Base-by-base conservation (phyloP, 805 yeast genomes). In the Nakazawaea sp. region DNA sequence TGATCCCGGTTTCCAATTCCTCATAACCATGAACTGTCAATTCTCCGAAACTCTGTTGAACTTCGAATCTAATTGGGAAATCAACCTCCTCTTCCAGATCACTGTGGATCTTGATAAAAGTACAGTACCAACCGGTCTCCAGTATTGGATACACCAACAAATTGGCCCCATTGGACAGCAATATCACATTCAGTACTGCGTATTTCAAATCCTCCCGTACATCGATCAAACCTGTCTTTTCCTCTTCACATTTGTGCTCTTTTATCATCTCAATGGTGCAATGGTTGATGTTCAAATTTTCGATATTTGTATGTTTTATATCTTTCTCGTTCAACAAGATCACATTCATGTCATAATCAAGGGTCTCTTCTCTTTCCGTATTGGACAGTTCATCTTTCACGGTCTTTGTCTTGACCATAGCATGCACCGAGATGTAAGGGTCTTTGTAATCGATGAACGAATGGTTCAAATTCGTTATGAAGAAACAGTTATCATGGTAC, bases 401-500 rank as follows among this genome's bases (percentile, higher is more conserved):
- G 15, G 24, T 13, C 4, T 26, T 10, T 18, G 13, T 19, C 29
- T 19, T 38, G 5, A 8, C 25, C 38, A 39, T 29, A 8, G 33
- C 31, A 23, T 34, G 32, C 9, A 39, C 30, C 13, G 35, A 30
- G 19, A 39, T 39, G 18, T 30, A 30, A 3, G 38, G 42, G 3
- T 34, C 31, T 16, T 33, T 30, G 16, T 34, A 39, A 13, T 39
- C 38, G 21, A 39, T 27, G 20, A 39, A 39, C 4, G 42, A 34
- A 19, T 34, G 38, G 21, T 39, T 30, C 28, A 39, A 27, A 19
- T 39, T 33, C 20, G 42, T 25, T 5, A 39, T 27, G 35, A 39
- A 39, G 20, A 39, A 39, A 30, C 42, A 39, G n/a, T 31, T 34
- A n/a, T 39, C 37, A 33, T 38, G 37, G 17, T 33, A 38, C n/a